These are phyloP conservation scores for Nasturtium officinale DNA, from an alignment of 345 rosid genomes.

Conservation along the genomic window DNA sequence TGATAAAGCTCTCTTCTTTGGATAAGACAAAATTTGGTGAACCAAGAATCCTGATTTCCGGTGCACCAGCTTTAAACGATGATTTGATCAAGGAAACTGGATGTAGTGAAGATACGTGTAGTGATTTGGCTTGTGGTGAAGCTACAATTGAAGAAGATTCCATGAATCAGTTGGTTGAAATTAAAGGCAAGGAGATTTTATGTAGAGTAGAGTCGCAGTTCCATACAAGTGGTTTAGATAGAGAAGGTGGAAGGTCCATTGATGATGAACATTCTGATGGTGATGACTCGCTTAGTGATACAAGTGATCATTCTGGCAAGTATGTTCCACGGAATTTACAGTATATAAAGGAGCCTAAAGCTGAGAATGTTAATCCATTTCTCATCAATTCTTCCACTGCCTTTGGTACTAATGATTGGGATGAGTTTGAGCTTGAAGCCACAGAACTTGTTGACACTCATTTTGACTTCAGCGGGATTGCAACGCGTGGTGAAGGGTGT, in stretches of 20 bases:
- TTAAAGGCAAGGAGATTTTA: conserved; percentile 25
- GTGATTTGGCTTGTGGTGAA: too few species aligned
- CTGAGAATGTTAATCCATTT: conserved; percentile 58
- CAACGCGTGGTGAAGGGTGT: conserved; percentile 39
- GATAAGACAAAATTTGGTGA: conserved; percentile 32
- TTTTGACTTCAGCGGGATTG: conserved; percentile 41
- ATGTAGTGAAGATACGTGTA: too few species aligned
- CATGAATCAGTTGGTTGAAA: conserved; percentile 24
- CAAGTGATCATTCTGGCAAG: conserved; percentile 52
- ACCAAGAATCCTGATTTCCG: conserved; percentile 38
- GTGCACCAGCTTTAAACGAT: not conserved
- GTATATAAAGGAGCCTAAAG: conserved; percentile 32
- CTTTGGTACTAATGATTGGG: conserved; percentile 90
- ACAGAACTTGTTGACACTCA: conserved; percentile 46
- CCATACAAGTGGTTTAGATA: conserved; percentile 28
- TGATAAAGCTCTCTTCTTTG: conserved; percentile 27
- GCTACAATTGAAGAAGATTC: conserved; percentile 33
- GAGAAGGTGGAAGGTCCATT: conserved; percentile 48
- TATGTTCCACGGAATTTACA: conserved; percentile 39
- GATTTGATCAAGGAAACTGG: conserved; percentile 28
- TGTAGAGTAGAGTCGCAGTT: conserved; percentile 38
- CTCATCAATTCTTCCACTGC: conserved; percentile 73
- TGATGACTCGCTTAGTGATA: conserved; percentile 65
- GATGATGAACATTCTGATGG: conserved; percentile 60
- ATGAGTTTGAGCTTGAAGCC: conserved; percentile 77